Base-by-base conservation (phyloP, 1,284 basidiomycete species). In the Cronartium ribicola region DNA sequence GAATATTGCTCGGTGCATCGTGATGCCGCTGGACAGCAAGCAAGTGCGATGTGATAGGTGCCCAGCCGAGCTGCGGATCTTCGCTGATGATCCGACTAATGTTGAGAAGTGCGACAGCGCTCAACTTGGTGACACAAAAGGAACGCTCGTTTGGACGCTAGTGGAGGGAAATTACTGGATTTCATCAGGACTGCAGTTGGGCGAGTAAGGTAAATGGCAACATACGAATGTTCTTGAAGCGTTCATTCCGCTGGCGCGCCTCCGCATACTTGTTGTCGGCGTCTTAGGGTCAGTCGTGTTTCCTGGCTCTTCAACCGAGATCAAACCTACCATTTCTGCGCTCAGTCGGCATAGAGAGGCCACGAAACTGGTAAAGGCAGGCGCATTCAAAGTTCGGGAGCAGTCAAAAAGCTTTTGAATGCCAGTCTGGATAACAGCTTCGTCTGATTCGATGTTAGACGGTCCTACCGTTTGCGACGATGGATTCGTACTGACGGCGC, bases 71-170 rank as follows among this genome's bases (percentile, higher is more conserved):
- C 20, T 88, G 86, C 0, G 92, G 87, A 7, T 89, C 86, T 4
- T 88, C 85, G 76, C 88, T 89, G 55, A 94, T 89, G 37, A 98
- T 85, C 4, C 95, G 87, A 77, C 89, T 86, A 14, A 94, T 88
- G 79, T 98, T 98, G 68, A 92, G 84, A 68, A 88, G 84, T 0
- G 89, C 85, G 1, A 97, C 89, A 0, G 87, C 85, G 29, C 91
- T 90, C 11, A 98, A 83, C 80, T 91, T 92, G 75, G 86, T 87
- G 62, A 98, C 88, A 5, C 91, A 91, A 83, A 96, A 97, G 8
- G 83, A 84, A 43, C 80, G 78, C 63, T 84, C 83, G n/a, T 80
- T 80, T 2, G 76, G 76, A 7, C 78, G 78, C 77, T 75, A 39
- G 8, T 17, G 11, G 68, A 62, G 29, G 39, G 39, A 36, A 62